These are phyloP conservation scores for Xylariomycetidae sp. DNA, from an alignment of 2,329 filamentous ascomycete genomes.

Conservation along the genomic window DNA sequence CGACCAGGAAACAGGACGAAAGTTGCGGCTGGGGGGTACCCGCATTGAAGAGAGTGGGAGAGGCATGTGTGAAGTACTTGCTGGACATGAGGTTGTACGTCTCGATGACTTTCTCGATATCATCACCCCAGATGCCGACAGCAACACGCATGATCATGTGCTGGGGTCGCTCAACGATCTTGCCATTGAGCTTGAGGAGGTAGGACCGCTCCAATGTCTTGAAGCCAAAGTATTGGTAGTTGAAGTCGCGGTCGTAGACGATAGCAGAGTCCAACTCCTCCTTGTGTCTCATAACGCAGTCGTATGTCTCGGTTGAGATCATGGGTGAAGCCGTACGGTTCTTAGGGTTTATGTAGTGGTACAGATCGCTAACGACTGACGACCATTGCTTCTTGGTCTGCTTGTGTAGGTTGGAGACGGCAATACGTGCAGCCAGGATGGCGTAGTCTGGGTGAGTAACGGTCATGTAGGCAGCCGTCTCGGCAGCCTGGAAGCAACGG, in stretches of 20 bases:
- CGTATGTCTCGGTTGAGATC: slow-evolving; percentile 88
- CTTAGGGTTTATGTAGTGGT: slow-evolving; percentile 93
- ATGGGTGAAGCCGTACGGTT: slow-evolving; percentile 80
- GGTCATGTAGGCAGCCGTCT: slow-evolving; percentile 99
- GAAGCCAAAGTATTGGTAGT: slow-evolving; percentile 99
- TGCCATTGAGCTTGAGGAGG: slow-evolving; percentile 88
- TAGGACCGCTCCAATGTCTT: slow-evolving; percentile 98
- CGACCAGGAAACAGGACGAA: slow-evolving; percentile 96
- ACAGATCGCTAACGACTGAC: slow-evolving; percentile 86
- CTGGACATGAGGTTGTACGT: slow-evolving; percentile 99
- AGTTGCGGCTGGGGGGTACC: slow-evolving; percentile 92
- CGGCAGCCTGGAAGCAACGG: slow-evolving; percentile 64
- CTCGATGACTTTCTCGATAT: slow-evolving; percentile 91
- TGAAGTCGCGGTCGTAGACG: slow-evolving; percentile 98
- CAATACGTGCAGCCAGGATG: slow-evolving; percentile 95
- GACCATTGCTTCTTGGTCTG: slow-evolving; percentile 99
- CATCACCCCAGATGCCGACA: slow-evolving; percentile 91
- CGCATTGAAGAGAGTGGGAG: slow-evolving; percentile 95
- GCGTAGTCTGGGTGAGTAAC: slow-evolving; percentile 99
- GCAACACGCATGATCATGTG: slow-evolving; percentile 99
- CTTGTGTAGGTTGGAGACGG: slow-evolving; percentile 99
- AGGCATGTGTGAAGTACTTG: slow-evolving; percentile 98
- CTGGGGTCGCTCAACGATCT: slow-evolving; percentile 94
- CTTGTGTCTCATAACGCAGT: slow-evolving; percentile 90
- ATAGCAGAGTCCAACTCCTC: slow-evolving; percentile 98